A percentile compares a stretch with the other conserved stretches of the same genome.
These are phyloP conservation scores for Pseudogymnoascus sp. DNA, from an alignment of 2,329 filamentous ascomycete species.

Conservation along the genomic window DNA sequence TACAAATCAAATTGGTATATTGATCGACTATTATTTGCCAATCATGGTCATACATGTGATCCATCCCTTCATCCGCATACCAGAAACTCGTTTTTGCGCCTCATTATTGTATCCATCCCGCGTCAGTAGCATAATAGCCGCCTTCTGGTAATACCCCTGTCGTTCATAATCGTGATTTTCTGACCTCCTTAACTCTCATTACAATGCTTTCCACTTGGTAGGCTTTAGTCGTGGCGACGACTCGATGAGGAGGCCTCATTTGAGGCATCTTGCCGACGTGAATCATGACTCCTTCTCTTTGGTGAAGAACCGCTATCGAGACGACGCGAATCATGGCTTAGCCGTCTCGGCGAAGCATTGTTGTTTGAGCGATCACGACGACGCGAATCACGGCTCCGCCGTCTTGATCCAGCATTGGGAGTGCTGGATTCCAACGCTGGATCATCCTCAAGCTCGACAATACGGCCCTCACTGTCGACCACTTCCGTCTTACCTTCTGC, in stretches of 20 bases:
- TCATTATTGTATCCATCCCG: neutral
- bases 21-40: neutral
- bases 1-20: conserved; percentile 4
- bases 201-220: neutral
- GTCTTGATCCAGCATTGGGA: neutral
- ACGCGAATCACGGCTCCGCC: neutral
- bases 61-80: neutral
- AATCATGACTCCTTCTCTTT: neutral
- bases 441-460: conserved; percentile 22
- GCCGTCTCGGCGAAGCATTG: neutral
- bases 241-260: neutral
- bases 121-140: neutral
- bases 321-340: neutral
- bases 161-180: neutral
- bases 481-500: conserved; percentile 17
- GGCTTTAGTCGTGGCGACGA: neutral
- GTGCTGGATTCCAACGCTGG: conserved; percentile 14
- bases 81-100: neutral
- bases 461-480: conserved; percentile 20
- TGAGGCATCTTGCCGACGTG: neutral
- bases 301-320: neutral
- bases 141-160: neutral
- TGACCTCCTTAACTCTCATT: neutral
- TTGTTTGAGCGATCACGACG: neutral
- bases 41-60: conserved; percentile 1